phyloP scores from a whole-genome alignment of 108 stramenopile genomes.

The Cyclotella baltica region DNA sequence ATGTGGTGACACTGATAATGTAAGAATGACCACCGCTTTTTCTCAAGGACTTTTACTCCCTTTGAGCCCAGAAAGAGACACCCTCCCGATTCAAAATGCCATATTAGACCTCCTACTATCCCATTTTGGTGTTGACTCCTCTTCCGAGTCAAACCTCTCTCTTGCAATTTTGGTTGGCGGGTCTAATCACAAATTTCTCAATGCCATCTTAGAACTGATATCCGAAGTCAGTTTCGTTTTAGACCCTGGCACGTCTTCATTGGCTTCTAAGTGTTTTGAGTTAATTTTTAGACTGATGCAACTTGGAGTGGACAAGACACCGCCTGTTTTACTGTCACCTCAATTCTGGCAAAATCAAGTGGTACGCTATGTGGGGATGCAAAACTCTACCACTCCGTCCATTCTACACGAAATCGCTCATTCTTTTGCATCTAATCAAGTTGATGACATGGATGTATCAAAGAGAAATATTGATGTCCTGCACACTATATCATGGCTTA shows the following conservation, averaged over 20 bases:
- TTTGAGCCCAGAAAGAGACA: constrained; percentile 21
- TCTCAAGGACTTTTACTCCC: constrained; percentile 61
- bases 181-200: constrained; percentile 58
- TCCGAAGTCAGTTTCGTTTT: constrained; percentile 49
- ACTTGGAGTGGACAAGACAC: constrained; percentile 29
- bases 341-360: constrained; percentile 49
- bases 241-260: constrained; percentile 40
- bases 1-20: constrained; percentile 38
- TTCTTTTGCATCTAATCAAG: constrained; percentile 33
- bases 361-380: constrained; percentile 38
- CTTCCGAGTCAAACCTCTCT: constrained; percentile 37
- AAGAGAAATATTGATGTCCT: constrained; percentile 52
- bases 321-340: constrained; percentile 18
- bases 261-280: constrained; percentile 74
- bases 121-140: constrained; percentile 29
- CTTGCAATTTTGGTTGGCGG: constrained; percentile 40
- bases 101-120: constrained; percentile 50
- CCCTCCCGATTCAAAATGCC: constrained; percentile 32
- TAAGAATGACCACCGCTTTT: constrained; percentile 41
- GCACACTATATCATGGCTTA: constrained; percentile 74
- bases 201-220: constrained; percentile 65
- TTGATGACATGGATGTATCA: constrained; percentile 40
- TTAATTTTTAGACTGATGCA: constrained; percentile 62
- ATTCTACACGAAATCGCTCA: constrained; percentile 50
- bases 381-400: constrained; percentile 32